A percentile compares a stretch with the other conserved stretches of the same genome.
phyloP scores from a whole-genome alignment of 225 moss, liverwort and hornwort genomes.

The Straminergon stramineum region DNA sequence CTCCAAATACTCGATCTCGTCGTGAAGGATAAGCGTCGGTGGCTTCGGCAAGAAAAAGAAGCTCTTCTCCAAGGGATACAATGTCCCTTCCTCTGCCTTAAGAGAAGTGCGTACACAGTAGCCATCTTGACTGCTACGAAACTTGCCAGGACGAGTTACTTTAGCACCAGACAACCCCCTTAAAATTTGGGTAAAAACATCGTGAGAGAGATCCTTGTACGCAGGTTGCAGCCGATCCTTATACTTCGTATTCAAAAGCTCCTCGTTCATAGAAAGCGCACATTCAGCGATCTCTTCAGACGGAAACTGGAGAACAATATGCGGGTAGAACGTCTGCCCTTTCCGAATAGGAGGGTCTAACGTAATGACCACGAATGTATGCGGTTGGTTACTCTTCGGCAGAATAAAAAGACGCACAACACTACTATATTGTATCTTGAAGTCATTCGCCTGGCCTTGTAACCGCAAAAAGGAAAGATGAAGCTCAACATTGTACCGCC shows the following conservation, averaged over 20 bases:
- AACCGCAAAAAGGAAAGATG: conserved; percentile 83
- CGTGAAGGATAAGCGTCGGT: conserved; percentile 93
- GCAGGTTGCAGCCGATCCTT: conserved; percentile 77
- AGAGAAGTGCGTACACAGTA: conserved; percentile 80
- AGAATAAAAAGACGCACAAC: conserved; percentile 91
- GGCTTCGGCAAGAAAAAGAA: conserved; percentile 99
- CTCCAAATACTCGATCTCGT: conserved; percentile 96
- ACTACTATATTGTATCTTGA: conserved; percentile 96
- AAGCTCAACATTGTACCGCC: conserved; percentile 92
- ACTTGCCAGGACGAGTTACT: conserved; percentile 93
- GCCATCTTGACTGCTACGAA: conserved; percentile 90
- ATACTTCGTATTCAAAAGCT: conserved; percentile 82
- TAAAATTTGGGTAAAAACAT: conserved; percentile 89
- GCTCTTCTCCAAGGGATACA: conserved; percentile 96
- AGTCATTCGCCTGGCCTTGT: conserved; percentile 97
- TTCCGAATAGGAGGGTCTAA: conserved; percentile 96
- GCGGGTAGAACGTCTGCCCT: conserved; percentile 98
- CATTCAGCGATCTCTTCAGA: conserved; percentile 76
- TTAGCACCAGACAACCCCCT: conserved; percentile 88
- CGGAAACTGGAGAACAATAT: conserved; percentile 95
- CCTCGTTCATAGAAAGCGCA: conserved; percentile 92
- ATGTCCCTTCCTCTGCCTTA: conserved; percentile 94
- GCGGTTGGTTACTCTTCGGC: conserved; percentile 95
- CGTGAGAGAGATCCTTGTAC: conserved; percentile 92
- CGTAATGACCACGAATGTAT: conserved; percentile 93